A percentile compares a stretch with the other conserved stretches of the same genome.
Conservation (phyloP, 2,329 filamentous ascomycete species). For the Talaromyces rugulosus region DNA sequence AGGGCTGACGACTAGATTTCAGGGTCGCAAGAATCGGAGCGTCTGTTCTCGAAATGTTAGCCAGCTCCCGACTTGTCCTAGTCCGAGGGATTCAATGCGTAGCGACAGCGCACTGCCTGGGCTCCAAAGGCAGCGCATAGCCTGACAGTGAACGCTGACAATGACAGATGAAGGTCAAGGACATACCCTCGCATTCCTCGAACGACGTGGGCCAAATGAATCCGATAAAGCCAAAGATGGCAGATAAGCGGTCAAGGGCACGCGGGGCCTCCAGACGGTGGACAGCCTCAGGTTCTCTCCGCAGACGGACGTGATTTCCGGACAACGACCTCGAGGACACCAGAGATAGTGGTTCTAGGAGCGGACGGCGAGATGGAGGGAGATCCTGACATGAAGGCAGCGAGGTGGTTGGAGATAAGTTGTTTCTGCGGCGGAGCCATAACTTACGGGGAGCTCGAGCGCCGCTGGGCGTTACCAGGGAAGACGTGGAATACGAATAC, state of each 20-base stretch:
- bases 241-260: conserved; percentile 12
- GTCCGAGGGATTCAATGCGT: background rate
- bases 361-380: background rate
- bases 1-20: background rate
- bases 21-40: background rate
- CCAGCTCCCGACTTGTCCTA: background rate
- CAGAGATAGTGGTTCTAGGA: background rate
- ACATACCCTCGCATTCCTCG: conserved; percentile 4
- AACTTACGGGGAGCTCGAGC: background rate
- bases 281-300: conserved; percentile 3
- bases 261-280: conserved; percentile 5
- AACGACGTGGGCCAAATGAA: background rate
- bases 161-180: background rate
- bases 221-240: conserved; percentile 6
- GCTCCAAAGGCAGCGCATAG: background rate
- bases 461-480: background rate
- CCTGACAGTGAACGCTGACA: too few species aligned
- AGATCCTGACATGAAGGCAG: conserved; percentile 10
- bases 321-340: background rate
- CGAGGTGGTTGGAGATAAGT: conserved; percentile 6
- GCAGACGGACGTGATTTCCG: background rate
- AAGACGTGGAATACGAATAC: background rate
- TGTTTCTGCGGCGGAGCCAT: background rate
- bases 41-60: background rate
- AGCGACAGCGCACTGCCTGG: background rate